Base-by-base conservation (phyloP, 2,329 filamentous ascomycete genomes). In the Rutstroemia sp. region DNA sequence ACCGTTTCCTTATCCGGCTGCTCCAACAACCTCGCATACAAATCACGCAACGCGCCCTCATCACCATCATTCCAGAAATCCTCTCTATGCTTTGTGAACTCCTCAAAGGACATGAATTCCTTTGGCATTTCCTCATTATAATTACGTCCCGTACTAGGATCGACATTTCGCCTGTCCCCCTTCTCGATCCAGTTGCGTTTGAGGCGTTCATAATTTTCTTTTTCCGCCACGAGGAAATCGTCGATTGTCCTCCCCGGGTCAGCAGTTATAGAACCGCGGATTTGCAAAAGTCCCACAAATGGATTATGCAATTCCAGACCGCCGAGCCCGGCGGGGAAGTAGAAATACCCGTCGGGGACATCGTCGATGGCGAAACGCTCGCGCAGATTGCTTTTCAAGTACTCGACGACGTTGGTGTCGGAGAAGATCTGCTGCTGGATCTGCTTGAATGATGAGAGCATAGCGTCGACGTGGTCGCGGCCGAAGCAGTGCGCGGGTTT, bases 401-500 rank as follows among this genome's bases (percentile, higher is more conserved):
- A 73, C 46, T 74, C 71, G 3, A 74, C 74, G 8, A 80, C 74
- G 14, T 73, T 76, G 19, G 57, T 60, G 5, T 70, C 64, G 4
- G 69, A 65, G 64, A 83, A 83, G 2, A 83, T 65, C 2, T 71
- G 68, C 19, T 69, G 69, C 62, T 83, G 79, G 50, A 83, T 81
- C 37, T 74, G 72, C 41, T 72, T 72, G 52, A 82, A 73, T 0
- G 78, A 79, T 3, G 71, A 67, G 52, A 83, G 72, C 55, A 80
- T 77, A 70, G 75, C 76, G 60, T 82, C 77, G 53, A 83, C 75
- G 63, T 84, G 81, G 42, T 73, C 68, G 19, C 75, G 74, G 0
- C 79, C 79, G 59, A 82, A 80, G 59, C 78, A 80, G 56, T 77
- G 73, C 14, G 79, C 77, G 3, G 79, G 75, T 54, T 75, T 75